phyloP scores from a whole-genome alignment of 495 filamentous ascomycete species.

The Halenospora varia region DNA sequence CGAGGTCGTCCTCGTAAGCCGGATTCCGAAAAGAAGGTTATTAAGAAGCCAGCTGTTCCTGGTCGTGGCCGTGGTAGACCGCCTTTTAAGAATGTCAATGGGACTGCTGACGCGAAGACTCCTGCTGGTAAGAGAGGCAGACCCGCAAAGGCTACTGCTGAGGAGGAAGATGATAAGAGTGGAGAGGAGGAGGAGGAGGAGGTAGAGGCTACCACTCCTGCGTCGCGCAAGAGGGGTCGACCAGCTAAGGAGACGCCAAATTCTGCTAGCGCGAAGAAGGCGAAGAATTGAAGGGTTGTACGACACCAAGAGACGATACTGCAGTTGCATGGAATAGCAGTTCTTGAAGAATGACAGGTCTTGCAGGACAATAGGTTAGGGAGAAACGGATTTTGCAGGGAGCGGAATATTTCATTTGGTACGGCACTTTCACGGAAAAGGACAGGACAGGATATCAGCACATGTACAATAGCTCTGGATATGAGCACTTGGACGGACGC shows the following conservation, averaged over 20 bases:
- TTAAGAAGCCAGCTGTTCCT: slow-evolving; percentile 8
- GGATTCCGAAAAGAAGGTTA: slow-evolving; percentile 22
- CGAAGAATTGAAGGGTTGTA: slow-evolving; percentile 1
- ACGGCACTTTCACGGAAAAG: background rate
- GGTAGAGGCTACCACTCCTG: background rate
- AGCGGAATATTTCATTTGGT: background rate
- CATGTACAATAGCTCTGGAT: background rate
- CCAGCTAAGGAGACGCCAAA: slow-evolving; percentile 11
- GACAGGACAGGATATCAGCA: background rate
- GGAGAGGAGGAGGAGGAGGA: background rate
- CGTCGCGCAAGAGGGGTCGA: background rate
- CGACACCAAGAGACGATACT: too few relatives aligned
- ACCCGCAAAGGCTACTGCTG: background rate
- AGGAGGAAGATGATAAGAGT: background rate
- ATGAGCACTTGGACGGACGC: too few relatives aligned
- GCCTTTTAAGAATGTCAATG: background rate
- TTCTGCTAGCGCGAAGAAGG: slow-evolving; percentile 9
- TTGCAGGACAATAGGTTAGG: too few relatives aligned
- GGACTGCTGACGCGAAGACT: background rate
- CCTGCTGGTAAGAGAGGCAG: slow-evolving; percentile 5
- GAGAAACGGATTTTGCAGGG: too few relatives aligned
- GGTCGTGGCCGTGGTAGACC: slow-evolving; percentile 17
- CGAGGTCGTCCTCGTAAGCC: slow-evolving; percentile 18
- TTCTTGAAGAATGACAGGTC: too few relatives aligned
- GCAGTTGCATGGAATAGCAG: too few relatives aligned